Evolutionary conservation across 2,329 filamentous ascomycete genomes (phyloP).

Genomic region (Microascus cirrosus): DNA sequence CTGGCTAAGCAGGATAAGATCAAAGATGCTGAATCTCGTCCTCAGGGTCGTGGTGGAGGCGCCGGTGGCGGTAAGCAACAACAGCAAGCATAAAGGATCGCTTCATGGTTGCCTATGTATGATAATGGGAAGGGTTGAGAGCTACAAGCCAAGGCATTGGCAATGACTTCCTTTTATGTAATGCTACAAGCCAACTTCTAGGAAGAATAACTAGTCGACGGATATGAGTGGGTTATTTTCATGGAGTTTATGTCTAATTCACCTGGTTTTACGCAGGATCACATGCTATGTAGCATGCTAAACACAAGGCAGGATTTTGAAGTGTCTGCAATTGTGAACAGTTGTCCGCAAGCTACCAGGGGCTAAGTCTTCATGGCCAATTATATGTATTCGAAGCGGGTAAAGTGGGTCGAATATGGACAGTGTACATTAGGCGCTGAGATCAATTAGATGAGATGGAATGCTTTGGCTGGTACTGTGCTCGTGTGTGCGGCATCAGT

Average conservation of each 20-base stretch:
- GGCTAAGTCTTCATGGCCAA: background rate
- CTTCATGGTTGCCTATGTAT: background rate
- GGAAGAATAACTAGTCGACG: too few species aligned
- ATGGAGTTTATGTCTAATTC: too few species aligned
- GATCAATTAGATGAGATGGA: too few species aligned
- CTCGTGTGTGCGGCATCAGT: background rate
- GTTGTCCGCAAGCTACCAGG: too few species aligned
- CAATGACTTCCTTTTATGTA: background rate
- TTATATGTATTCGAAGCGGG: background rate
- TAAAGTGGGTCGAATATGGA: background rate
- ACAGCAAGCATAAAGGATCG: background rate
- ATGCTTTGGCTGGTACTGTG: background rate
- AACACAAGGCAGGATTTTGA: background rate
- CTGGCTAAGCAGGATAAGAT: slow-evolving; percentile 24
- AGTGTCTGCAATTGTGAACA: background rate
- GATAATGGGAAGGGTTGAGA: background rate
- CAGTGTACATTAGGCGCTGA: too few species aligned
- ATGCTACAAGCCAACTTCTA: background rate
- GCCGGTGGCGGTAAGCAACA: too few species aligned
- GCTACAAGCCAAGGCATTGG: background rate
- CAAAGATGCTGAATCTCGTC: background rate
- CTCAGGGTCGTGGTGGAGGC: background rate
- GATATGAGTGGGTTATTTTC: background rate
- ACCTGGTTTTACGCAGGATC: background rate
- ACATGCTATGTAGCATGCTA: background rate